Evolutionary conservation across 2,329 filamentous ascomycete species (phyloP), one percentile per base, ranked within the genome.

Genomic region (Fusarium compactum): DNA sequence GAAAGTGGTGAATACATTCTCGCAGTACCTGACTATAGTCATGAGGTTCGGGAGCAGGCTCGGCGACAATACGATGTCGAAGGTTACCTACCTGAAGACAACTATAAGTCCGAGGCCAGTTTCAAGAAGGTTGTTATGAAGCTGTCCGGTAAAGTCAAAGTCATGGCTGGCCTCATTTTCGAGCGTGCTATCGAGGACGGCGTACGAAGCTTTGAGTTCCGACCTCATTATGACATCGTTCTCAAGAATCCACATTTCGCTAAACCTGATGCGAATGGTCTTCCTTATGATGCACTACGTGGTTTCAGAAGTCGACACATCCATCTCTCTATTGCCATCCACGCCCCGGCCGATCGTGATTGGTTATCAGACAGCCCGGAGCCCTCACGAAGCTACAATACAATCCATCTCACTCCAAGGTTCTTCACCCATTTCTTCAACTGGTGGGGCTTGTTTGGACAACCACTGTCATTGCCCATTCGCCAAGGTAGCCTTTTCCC

Each of bases 71-170:
- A 84, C 34, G 85, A 90, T 56, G 83, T 86, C 48, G 88, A 89
- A 54, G 91, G 86, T 71, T 83, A 89, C 32, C 83, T 87, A 4
- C 88, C 86, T 53, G 87, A 89, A 16, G 91, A 90, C 63, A 90
- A 86, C 71, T 85, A 87, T 75, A 92, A 90, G 73, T 88, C 91
- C 38, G 90, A 91, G 4, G 92, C 94, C n/a, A 86, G 91, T 1
- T 99, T 99, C 85, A 97, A 97, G 80, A 99, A 99, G 81, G 96
- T 98, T 6, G 89, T 97, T 54, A 98, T 99, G 95, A 99, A 99
- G 81, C 86, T 99, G 15, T 98, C 96, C 6, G 96, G 96, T 16
- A 97, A 96, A 76, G 96, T 99, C 1, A 92, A 94, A 79, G 98
- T 94, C 93, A 87, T 95, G 76, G 91, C 92, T 16, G 97, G 96